Percentiles rank a stretch among this genome's conserved stretches.
Conservation (phyloP, 148 eudicot species). For the Chenopodium album region DNA sequence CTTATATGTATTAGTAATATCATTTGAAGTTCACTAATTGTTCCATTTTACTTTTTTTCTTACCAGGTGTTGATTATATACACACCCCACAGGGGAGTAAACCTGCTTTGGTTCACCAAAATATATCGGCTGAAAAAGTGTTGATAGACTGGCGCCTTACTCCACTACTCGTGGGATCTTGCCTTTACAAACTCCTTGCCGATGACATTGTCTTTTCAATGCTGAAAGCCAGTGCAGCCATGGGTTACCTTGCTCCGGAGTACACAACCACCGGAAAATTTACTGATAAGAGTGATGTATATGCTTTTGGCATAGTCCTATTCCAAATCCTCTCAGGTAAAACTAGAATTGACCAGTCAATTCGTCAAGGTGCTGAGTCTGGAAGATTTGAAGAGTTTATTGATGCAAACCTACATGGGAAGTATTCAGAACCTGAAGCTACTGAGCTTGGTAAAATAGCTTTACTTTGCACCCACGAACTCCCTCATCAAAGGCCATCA, state of each 20-base stretch:
- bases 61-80: conserved; percentile 68
- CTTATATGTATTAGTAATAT: neutral
- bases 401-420: conserved; percentile 60
- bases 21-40: neutral
- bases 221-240: conserved; percentile 89
- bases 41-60: conserved; percentile 2
- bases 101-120: conserved; percentile 76
- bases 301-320: conserved; percentile 77
- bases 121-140: conserved; percentile 87
- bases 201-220: conserved; percentile 79
- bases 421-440: conserved; percentile 65
- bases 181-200: conserved; percentile 78
- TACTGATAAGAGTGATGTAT: conserved; percentile 87
- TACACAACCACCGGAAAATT: conserved; percentile 85
- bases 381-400: conserved; percentile 56
- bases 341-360: conserved; percentile 37
- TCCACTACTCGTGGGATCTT: conserved; percentile 69
- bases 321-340: conserved; percentile 81
- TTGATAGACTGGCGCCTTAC: conserved; percentile 65
- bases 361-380: conserved; percentile 50
- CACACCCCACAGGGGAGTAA: conserved; percentile 61
- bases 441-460: conserved; percentile 62
- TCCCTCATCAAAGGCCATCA: conserved; percentile 63
- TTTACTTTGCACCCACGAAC: conserved; percentile 70
- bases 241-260: conserved; percentile 98